Conservation (phyloP, 768 basidiomycete genomes). For the Lentinus brumalis region DNA sequence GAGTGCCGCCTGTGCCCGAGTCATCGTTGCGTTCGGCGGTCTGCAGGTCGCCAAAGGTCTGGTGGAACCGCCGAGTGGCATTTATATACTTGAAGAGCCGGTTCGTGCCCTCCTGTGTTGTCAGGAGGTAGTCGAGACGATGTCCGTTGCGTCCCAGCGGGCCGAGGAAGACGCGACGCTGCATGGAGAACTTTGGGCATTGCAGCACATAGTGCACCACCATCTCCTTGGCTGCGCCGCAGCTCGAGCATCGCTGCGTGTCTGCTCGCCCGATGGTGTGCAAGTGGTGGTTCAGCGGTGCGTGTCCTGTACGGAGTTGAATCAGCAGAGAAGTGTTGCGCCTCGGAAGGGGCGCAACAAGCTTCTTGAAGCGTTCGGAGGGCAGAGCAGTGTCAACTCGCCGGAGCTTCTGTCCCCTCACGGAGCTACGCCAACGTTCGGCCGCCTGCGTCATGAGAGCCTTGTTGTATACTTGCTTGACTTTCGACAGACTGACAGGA, state of each 20-base stretch:
- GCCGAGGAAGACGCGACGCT: neutral
- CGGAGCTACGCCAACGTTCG: no score
- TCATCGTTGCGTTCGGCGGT: no score
- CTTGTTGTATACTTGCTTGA: no score
- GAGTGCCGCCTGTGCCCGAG: no score
- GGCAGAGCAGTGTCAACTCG: no score
- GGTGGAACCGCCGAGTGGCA: slow-evolving; percentile 15
- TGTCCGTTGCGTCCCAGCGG: neutral
- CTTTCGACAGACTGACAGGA: no score
- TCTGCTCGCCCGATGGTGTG: slow-evolving; percentile 12
- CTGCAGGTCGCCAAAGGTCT: no score
- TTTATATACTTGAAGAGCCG: slow-evolving; percentile 17
- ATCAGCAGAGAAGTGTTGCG: slow-evolving; percentile 19
- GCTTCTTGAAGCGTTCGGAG: no score
- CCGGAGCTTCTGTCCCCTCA: no score
- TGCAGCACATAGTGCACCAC: slow-evolving; percentile 25
- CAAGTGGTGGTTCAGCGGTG: slow-evolving; percentile 32
- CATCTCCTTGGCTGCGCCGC: slow-evolving; percentile 9
- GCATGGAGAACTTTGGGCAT: slow-evolving; percentile 12
- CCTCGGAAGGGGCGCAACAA: no score
- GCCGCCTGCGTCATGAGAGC: no score
- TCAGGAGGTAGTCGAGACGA: slow-evolving; percentile 7
- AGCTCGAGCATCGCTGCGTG: slow-evolving; percentile 15
- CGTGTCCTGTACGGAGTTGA: slow-evolving; percentile 37
- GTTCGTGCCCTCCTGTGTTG: neutral